Base-by-base conservation (phyloP, 768 basidiomycete species). In the Tylopilus vinaceipallidus region DNA sequence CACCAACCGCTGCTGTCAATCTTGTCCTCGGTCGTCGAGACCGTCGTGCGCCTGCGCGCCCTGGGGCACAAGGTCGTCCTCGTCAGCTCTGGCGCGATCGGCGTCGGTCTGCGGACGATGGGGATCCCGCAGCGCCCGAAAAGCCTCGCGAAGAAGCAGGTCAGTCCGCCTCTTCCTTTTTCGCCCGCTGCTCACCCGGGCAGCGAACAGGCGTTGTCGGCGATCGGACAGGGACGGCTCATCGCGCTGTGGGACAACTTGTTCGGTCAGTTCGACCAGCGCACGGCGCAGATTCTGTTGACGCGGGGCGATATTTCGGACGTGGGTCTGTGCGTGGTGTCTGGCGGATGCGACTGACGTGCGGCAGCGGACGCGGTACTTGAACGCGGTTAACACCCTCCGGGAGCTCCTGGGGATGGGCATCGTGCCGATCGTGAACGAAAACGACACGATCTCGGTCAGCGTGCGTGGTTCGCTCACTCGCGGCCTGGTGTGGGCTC, bases 221-320 rank as follows among this genome's bases (percentile, higher is more conserved):
- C 97, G 0, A 93, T 98, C 42, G 97, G 97, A 1, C 97, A 99
- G 73, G 95, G 97, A 9, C 76, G 97, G 47, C 77, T 99, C 22
- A 98, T 98, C 49, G 95, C 93, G 0, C 73, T 99, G 11, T 99
- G 91, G 91, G 97, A 99, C 65, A 94, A 97, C 66, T 75, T 99
- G 37, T 99, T 99, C 60, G 82, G 91, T 4, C 91, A 95, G 61
- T 72, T 99, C 24, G 93, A 87, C 48, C 94, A 95, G 62, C 94
- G 95, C 2, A 98, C 95, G 41, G 97, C 94, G 0, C 97, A 99
- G 69, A 83, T 99, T 42, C 74, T 98, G 45, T 71, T 98, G 35
- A 98, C 97, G 3, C 80, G 97, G 49, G 94, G 91, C 40, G 97
- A 99, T 66, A 98, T 99, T 53, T 92, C 95, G 19, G 97, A 98